Base-by-base conservation (phyloP, 2,329 filamentous ascomycete genomes). In the Epichloe brachyelytri region DNA sequence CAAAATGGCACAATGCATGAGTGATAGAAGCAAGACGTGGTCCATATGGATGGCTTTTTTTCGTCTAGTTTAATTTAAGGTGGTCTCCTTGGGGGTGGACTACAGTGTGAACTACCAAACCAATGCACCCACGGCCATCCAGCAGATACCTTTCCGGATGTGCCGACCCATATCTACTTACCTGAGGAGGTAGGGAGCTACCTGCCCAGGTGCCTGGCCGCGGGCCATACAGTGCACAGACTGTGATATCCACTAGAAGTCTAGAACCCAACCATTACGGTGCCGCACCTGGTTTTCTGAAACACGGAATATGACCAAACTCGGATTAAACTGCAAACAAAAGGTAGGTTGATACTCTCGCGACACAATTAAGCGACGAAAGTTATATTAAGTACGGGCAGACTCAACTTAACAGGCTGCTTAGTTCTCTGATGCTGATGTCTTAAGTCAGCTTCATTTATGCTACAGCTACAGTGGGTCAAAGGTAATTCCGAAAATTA, bases 1-100 rank as follows among this genome's bases (percentile, higher is more conserved):
- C 14, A 43, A 8, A 12, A 12, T 11, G 22, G 39, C 39, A 43
- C 30, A 49, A 36, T 15, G 33, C 47, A 55, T 56, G 55, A 62
- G 55, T 58, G 57, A 54, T 19, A 38, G 33, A 26, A 22, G 26
- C n/a, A 45, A 44, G 43, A 33, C 15, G 39, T 20, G 41, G 46
- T 55, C 51, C 49, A 59, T 58, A 63, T 57, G 57, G 39, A n/a
- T 26, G 45, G 43, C 37, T 53, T 50, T 49, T 55, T 37, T 36
- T 41, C 12, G 33, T 19, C 22, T 4, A 34, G 17, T 30, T 48
- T 30, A 30, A 30, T 30, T 34, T 40, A 41, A 40, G 38, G 30
- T 20, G 37, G 46, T 20, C 41, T 11, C 20, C 19, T 38, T 30
- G 8, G 37, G 2, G 37, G 37, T 39, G n/a, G n/a, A 2, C 15